phyloP scores from a whole-genome alignment of 495 filamentous ascomycete genomes.

The Tuber microsphaerosporum region DNA sequence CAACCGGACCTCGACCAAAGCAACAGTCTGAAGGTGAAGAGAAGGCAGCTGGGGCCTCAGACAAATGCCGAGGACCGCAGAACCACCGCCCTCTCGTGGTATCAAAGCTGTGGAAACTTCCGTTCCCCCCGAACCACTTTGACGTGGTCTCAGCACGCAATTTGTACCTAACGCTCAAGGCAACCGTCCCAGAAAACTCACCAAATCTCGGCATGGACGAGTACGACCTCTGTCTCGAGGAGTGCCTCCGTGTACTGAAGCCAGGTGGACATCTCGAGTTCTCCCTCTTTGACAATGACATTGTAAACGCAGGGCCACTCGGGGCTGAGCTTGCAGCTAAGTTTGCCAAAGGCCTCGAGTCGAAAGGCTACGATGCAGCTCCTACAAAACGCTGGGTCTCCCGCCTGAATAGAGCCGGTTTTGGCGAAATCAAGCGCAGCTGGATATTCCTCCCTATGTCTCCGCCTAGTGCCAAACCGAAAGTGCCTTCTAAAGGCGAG shows the following conservation, averaged over 20 bases:
- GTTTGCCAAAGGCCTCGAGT: slow-evolving; percentile 80
- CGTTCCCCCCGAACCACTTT: slow-evolving; percentile 82
- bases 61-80: slow-evolving; percentile 56
- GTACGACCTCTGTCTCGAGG: slow-evolving; percentile 74
- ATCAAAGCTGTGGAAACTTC: slow-evolving; percentile 65
- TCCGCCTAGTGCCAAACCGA: slow-evolving; percentile 51
- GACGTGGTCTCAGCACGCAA: slow-evolving; percentile 89
- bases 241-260: slow-evolving; percentile 85
- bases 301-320: slow-evolving; percentile 71
- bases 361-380: slow-evolving; percentile 74
- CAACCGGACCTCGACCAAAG: slow-evolving; percentile 57
- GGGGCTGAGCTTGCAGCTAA: slow-evolving; percentile 76
- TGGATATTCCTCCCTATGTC: slow-evolving; percentile 88
- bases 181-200: slow-evolving; percentile 46
- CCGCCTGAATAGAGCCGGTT: slow-evolving; percentile 66
- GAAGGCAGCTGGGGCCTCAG: slow-evolving; percentile 19
- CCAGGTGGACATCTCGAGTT: slow-evolving; percentile 91
- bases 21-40: slow-evolving; percentile 25
- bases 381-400: slow-evolving; percentile 73
- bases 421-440: slow-evolving; percentile 69
- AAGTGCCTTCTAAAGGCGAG: slow-evolving; percentile 49
- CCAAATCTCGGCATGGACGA: slow-evolving; percentile 53
- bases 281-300: slow-evolving; percentile 76
- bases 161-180: slow-evolving; percentile 71
- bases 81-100: slow-evolving; percentile 82